Percentiles rank a stretch among this genome's conserved stretches.
Evolutionary conservation across 2,329 filamentous ascomycete genomes (phyloP).

Genomic region (Claviceps digitariae): DNA sequence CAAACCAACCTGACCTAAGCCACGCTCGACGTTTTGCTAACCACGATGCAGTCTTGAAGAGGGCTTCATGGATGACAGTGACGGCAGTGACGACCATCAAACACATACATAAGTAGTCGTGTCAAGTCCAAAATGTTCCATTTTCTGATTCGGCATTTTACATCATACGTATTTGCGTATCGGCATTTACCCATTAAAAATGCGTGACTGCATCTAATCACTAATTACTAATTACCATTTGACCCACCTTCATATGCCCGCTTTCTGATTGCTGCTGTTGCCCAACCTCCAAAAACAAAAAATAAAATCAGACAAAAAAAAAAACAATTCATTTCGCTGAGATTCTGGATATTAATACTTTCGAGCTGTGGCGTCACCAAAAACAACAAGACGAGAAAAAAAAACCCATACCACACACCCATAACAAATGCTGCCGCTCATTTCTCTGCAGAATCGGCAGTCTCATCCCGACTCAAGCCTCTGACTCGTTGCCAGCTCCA

Average conservation of each 20-base stretch:
- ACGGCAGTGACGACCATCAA: slow-evolving; percentile 28
- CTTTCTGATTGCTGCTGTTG: background rate
- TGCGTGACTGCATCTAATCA: background rate
- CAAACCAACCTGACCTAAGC: background rate
- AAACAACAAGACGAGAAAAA: background rate
- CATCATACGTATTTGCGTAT: background rate
- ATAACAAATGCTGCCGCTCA: slow-evolving; percentile 4
- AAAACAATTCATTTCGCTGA: slow-evolving; percentile 3
- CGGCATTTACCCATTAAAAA: background rate
- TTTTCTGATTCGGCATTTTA: background rate
- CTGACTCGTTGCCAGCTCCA: background rate
- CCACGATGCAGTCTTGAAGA: slow-evolving; percentile 13
- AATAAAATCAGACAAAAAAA: too few species aligned
- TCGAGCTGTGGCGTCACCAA: background rate
- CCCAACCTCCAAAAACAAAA: background rate
- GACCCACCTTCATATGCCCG: background rate
- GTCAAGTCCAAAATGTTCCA: background rate
- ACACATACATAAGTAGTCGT: slow-evolving; percentile 9
- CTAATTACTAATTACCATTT: background rate
- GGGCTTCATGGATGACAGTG: slow-evolving; percentile 31
- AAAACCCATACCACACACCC: background rate
- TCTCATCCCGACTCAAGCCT: background rate
- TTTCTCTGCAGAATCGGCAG: background rate
- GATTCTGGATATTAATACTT: background rate
- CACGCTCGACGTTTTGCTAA: slow-evolving; percentile 7